These are phyloP conservation scores for Aspergillus avenaceus DNA, from an alignment of 495 filamentous ascomycete species.

Conservation along the genomic window DNA sequence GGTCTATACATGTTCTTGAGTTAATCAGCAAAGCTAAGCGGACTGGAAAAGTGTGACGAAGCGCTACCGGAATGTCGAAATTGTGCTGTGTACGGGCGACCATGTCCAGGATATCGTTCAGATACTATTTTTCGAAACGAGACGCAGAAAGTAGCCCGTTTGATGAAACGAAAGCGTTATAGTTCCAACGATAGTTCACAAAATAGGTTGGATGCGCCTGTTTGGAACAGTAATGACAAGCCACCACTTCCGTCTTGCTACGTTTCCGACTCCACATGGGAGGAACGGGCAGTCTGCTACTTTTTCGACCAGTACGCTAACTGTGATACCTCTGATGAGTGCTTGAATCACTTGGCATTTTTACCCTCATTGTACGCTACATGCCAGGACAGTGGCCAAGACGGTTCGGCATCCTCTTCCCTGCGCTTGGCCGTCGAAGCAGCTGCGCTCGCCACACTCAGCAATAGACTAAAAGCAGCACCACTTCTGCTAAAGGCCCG, in stretches of 20 bases:
- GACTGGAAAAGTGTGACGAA: conserved; percentile 41
- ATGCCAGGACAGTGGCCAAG: conserved; percentile 17
- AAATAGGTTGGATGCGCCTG: not conserved
- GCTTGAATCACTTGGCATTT: conserved; percentile 31
- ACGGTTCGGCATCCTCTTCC: conserved; percentile 21
- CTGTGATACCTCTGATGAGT: conserved; percentile 16
- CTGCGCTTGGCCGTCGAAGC: conserved; percentile 39
- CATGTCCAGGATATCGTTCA: conserved; percentile 41
- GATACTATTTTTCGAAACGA: conserved; percentile 40
- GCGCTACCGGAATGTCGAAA: conserved; percentile 38
- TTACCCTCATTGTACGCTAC: conserved; percentile 32
- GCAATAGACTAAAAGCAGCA: conserved; percentile 27
- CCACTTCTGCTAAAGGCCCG: conserved; percentile 29
- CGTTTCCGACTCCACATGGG: conserved; percentile 33
- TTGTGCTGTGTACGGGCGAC: conserved; percentile 36
- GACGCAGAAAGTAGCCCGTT: conserved; percentile 27
- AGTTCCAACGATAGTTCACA: conserved; percentile 4
- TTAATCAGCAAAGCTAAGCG: conserved; percentile 11
- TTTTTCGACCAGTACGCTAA: conserved; percentile 44
- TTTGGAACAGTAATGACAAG: not conserved
- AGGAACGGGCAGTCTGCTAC: conserved; percentile 39
- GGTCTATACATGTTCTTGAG: not conserved
- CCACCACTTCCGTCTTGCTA: conserved; percentile 15
- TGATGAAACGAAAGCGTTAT: conserved; percentile 22
- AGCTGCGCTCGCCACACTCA: conserved; percentile 34